Evolutionary conservation across 176 grass and related monocot species (phyloP), one percentile per base, ranked within the genome.

Genomic region (Ensete ventricosum): DNA sequence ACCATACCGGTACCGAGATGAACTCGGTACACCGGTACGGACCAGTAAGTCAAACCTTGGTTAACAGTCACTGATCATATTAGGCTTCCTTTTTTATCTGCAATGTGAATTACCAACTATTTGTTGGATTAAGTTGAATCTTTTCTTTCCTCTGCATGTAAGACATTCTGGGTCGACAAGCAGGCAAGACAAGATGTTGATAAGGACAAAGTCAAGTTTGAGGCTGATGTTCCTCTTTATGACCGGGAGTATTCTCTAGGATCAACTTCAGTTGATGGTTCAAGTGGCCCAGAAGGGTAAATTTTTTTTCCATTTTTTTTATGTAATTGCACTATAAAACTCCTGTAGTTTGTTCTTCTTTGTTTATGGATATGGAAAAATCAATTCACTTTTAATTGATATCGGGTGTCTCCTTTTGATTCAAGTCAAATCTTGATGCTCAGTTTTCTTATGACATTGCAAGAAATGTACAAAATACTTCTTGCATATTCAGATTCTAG

Each of bases 121-220:
- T 4, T 43, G 34, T 43, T 43, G 34, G 57, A 7, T 19, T n/a
- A 71, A 71, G 3, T 50, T 70, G 2, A 50, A 0, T 75, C 74
- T 83, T 20, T 80, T 81, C 75, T 73, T 50, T 75, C 78, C 54
- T 13, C 64, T 21, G 0, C 73, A 50, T 67, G 50, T 77, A 74
- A 94, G 95, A 84, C 95, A 76, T 99, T 99, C 87, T 94, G 95
- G 84, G 74, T 99, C 65, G 95, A 99, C 82, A 89, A 83, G 69
- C 90, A 99, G 85, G 88, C 84, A 80, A 91, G 84, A 76, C 82
- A 83, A 19, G 82, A 65, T 74, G 85, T 79, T 64, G 65, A 77
- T 0, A 78, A 81, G 66, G 77, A 88, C 22, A 89, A 92, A 70
- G 43, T 6, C 2, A 8, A 50, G 27, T 74, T 65, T 14, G 75